Evolutionary conservation across 2,329 filamentous ascomycete genomes (phyloP), one percentile per base, ranked within the genome.

Genomic region (Fusarium nanum): DNA sequence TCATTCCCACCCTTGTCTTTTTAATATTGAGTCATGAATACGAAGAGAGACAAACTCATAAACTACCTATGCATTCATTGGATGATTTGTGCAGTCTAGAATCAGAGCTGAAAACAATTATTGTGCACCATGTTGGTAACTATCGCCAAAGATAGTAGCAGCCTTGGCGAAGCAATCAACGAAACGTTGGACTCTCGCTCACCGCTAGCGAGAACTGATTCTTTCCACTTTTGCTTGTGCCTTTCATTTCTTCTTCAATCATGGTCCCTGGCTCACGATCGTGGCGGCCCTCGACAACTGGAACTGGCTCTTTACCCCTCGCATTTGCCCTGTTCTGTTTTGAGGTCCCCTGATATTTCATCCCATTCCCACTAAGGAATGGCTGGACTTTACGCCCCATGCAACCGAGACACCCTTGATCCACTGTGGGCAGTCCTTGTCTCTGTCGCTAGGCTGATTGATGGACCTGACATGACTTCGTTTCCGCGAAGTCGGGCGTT

Each of bases 401-500:
- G 68, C 37, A 57, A 49, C 45, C 59, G 41, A 71, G 60, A 68
- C 60, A 68, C 37, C 42, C 18, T 13, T 41, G 59, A 46, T 57
- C 61, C 61, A 64, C 60, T 44, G 12, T 30, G 40, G 59, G 40
- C 20, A 32, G 40, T 56, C 60, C 55, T 68, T 68, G 34, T 42
- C 44, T 48, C 63, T 61, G 32, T 66, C 47, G 54, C 34, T 66
- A 54, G 42, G 61, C 61, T 60, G 60, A 40, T 53, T 53, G 49
- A 53, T 53, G 49, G 49, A 42, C 34, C 41, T 65, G 28, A 60
- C 42, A 45, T 62, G 46, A 34, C 44, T 64, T 65, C 59, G 55
- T 63, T 71, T 68, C 61, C 53, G 58, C 67, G 42, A 30, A 32
- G 42, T 53, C 44, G 40, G 54, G 67, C 59, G 54, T 45, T 62